Evolutionary conservation across 305 asterid species (phyloP), one percentile per base, ranked within the genome.

Genomic region (Solanum aculeatissimum): DNA sequence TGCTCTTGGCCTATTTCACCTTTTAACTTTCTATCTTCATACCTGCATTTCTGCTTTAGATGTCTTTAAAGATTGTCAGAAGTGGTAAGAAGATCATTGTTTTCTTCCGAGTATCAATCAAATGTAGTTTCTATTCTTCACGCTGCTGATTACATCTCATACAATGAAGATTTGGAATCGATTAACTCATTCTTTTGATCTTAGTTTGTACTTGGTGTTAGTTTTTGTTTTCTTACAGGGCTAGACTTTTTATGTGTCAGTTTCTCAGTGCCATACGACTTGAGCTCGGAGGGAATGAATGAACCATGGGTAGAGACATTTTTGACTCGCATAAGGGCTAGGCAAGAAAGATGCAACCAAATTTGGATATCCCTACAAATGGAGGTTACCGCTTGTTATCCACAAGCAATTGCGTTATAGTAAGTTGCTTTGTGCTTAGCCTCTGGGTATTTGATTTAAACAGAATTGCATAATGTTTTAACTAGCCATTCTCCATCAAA

Each of bases 231-330:
- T 72, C 57, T 43, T 45, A 72, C 40, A 29, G 21, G 23, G 40
- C 58, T 72, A 43, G 58, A 42, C 54, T 45, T 23, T 72, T 72
- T 45, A 57, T 45, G 21, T 45, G 58, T 72, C 93, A 94, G 98
- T 91, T 96, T 96, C 86, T 89, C 97, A 12, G 97, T 93, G 87
- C 99, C 99, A 62, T 90, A 85, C 79, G 97, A 93, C 35, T 87
- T 94, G 94, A 94, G 99, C 93, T 79, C 53, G 89, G 93, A 88
- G 40, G 97, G 97, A 84, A 83, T 85, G 85, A 21, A 89, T 42
- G 99, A 96, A 71, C 90, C 92, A 49, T 96, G 99, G 99, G 99
- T 97, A 29, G 75, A 89, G 90, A 86, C 91, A 9, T 94, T 92
- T 90, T 75, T 94, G 90, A 89, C 86, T 83, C 82, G 35, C 65